Evolutionary conservation across 352 stramenopile species (phyloP).

Genomic region (Globisporangium orthogonon): DNA sequence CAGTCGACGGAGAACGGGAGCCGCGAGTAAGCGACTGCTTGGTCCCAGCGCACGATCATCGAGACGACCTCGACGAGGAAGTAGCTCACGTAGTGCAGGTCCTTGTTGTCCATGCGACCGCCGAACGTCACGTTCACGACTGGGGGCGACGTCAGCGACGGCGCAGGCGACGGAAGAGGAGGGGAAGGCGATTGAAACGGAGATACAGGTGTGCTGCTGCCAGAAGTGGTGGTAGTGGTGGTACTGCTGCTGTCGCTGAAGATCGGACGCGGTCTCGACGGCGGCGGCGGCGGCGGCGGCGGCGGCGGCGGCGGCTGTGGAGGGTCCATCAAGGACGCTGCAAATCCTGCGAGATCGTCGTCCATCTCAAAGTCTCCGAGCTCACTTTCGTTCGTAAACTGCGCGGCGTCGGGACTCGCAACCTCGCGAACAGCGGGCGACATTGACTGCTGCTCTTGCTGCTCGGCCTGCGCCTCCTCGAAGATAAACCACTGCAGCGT

Average conservation of each 20-base stretch:
- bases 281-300: background rate
- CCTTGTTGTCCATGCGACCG: constrained; percentile 37
- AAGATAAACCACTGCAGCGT: constrained; percentile 41
- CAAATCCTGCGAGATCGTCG: constrained; percentile 29
- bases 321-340: constrained; percentile 16
- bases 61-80: constrained; percentile 15
- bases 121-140: constrained; percentile 38
- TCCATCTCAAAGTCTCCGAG: constrained; percentile 13
- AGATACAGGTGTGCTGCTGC: too few species aligned
- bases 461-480: constrained; percentile 1
- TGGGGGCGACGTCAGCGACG: background rate
- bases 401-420: background rate
- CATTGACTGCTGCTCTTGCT: background rate
- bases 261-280: background rate
- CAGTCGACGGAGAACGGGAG: constrained; percentile 7
- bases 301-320: too few species aligned
- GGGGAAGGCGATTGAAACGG: constrained; percentile 1
- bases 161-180: background rate
- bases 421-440: background rate
- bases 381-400: constrained; percentile 10
- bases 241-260: background rate
- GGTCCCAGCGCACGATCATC: constrained; percentile 18
- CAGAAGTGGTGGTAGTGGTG: background rate
- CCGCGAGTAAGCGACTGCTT: constrained; percentile 10
- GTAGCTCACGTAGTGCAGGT: constrained; percentile 22